Base-by-base conservation (phyloP, 2,329 filamentous ascomycete species). In the Ophiosphaerella narmari region DNA sequence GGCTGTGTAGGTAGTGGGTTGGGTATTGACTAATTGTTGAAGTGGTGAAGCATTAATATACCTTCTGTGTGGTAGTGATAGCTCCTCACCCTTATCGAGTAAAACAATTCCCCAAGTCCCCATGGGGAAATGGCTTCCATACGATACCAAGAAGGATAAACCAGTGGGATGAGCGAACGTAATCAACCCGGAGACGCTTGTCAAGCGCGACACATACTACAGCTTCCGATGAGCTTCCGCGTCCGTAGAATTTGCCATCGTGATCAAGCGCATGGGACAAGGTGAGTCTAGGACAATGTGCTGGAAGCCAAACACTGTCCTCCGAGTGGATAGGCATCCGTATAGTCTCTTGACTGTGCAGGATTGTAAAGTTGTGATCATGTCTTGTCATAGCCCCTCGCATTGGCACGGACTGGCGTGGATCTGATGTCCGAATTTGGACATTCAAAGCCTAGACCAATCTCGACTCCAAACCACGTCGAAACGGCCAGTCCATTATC, bases 41-140 rank as follows among this genome's bases (percentile, higher is more conserved):
- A 50, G 23, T 24, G 55, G 43, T 59, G 36, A 42, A 54, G 55
- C 43, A 53, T 49, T 60, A 57, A 60, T 64, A 66, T 66, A 66
- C 49, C 50, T 43, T 48, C 31, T 46, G 44, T 32, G 33, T 49
- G 44, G 40, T 39, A 33, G 39, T 38, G 34, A 48, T 43, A 38
- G 52, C 52, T 55, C 50, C 50, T 57, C 54, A 62, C 32, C 55
- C 59, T 64, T 64, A 64, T 66, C 63, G 53, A 66, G 55, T 59
- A 54, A 63, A 57, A 46, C 35, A 33, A 46, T 41, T 52, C 47
- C 55, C 57, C 53, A 59, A 57, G 51, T 49, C 63, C 59, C 54
- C 55, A 65, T 64, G 60, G 60, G 63, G 63, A 57, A 59, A 64
- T 60, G 51, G 52, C 60, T 63, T 66, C 63, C 63, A 64, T 64